Evolutionary conservation across 768 basidiomycete genomes (phyloP), one percentile per base, ranked within the genome.

Genomic region (Jaapia argillacea): DNA sequence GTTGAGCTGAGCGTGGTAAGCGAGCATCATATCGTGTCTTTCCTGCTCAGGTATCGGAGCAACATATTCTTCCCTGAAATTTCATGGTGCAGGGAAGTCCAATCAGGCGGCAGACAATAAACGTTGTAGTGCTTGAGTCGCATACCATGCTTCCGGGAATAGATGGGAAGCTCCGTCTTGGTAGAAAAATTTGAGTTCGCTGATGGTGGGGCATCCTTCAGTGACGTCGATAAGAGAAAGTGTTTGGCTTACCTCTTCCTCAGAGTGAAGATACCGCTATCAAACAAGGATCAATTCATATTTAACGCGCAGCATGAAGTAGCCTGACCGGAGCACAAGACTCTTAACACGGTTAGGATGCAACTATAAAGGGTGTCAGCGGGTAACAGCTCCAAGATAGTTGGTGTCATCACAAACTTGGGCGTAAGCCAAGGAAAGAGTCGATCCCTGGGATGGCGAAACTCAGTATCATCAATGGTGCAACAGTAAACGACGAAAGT

Each of bases 161-260:
- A 89, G 60, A 57, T 84, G 79, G 4, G 81, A 81, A 7, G 86
- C 65, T 12, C 89, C 89, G 2, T 85, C 75, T 66, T 92, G 90
- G 61, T 93, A 96, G 69, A 96, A 94, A 69, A 92, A 97, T 16
- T 75, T 72, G 31, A 96, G 73, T 62, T 97, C 92, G 52, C 80
- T 68, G 25, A 24, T 20, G 6, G 13, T 14, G 41, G 22, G 26
- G 40, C 6, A n/a, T 4, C n/a, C 16, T 6, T 20, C 24, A 36
- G 24, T 21, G n/a, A 28, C 12, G 40, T 3, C 38, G 16, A 33
- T 33, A 20, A 3, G 24, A 26, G 18, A 2, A 18, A 3, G 12
- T 26, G 7, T 41, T 24, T 27, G 24, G 7, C 58, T 22, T 38
- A 84, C 83, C 77, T 85, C 67, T 79, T 81, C 21, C 88, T 71